Conservation (phyloP, 1,139 yeast species). For the Wickerhamomyces sp. region DNA sequence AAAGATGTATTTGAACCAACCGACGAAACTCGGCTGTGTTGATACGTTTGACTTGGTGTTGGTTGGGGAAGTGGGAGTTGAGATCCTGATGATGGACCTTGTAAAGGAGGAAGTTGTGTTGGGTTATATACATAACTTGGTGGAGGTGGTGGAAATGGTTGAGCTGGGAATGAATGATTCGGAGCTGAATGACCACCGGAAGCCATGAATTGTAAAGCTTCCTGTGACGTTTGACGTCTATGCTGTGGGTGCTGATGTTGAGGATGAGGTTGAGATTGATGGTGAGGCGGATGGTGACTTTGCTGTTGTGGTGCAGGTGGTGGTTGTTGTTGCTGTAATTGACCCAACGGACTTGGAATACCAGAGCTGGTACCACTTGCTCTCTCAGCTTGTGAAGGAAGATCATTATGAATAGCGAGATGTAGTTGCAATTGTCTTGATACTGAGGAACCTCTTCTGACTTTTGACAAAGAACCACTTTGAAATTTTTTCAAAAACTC, state of each 20-base stretch:
- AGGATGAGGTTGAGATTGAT: constrained; percentile 2
- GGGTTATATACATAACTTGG: constrained; percentile 10
- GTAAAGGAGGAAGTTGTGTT: constrained; percentile 17
- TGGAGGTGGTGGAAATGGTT: constrained; percentile 7
- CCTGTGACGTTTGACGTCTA: constrained; percentile 15
- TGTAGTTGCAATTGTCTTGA: constrained; percentile 74
- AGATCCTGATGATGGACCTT: constrained; percentile 5
- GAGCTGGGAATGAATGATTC: background rate
- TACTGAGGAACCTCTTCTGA: constrained; percentile 75
- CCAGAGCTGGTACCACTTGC: no score
- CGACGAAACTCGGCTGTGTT: constrained; percentile 18
- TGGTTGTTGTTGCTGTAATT: background rate
- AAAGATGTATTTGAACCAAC: constrained; percentile 17
- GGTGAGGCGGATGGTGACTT: no score
- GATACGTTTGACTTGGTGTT: constrained; percentile 10
- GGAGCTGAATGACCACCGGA: constrained; percentile 2
- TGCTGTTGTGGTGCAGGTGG: no score
- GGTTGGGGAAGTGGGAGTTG: constrained; percentile 14
- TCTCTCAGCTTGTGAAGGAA: constrained; percentile 36
- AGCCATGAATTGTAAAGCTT: constrained; percentile 6
- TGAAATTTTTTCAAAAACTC: constrained; percentile 79
- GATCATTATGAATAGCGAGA: constrained; percentile 61
- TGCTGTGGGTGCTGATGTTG: constrained; percentile 5
- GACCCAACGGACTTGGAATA: constrained; percentile 16
- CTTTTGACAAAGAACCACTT: constrained; percentile 66